Evolutionary conservation across 305 asterid species (phyloP).

Genomic region (Rubia tinctorum): DNA sequence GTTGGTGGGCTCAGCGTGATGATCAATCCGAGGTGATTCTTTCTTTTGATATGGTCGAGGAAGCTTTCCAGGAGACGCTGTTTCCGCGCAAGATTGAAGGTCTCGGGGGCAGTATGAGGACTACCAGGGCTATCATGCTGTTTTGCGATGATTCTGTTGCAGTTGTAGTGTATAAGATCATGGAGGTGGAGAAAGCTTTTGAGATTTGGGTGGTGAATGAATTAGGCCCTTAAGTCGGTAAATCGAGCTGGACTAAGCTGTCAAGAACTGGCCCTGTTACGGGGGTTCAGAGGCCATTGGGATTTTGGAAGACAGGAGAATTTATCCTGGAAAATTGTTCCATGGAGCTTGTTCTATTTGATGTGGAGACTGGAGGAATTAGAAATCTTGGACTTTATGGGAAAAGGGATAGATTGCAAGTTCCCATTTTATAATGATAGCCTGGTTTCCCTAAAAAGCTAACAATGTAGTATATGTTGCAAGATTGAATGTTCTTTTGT

Average conservation of each 20-base stretch:
- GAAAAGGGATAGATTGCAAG: constrained; percentile 47
- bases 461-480: neutral
- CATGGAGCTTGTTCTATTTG: constrained; percentile 39
- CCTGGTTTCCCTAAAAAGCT: constrained; percentile 26
- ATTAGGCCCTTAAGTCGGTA: constrained; percentile 14
- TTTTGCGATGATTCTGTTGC: constrained; percentile 34
- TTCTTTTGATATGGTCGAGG: constrained; percentile 39
- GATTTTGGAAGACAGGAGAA: constrained; percentile 40
- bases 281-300: constrained; percentile 52
- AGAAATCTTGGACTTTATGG: constrained; percentile 44
- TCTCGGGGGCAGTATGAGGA: constrained; percentile 41
- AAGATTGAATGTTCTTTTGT: neutral
- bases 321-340: constrained; percentile 33
- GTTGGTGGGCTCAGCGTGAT: constrained; percentile 63
- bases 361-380: constrained; percentile 14
- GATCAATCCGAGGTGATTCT: constrained; percentile 42
- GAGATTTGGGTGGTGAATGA: constrained; percentile 47
- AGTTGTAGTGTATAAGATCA: constrained; percentile 37
- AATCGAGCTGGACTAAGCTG: constrained; percentile 32
- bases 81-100: constrained; percentile 37
- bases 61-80: constrained; percentile 32
- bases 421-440: constrained; percentile 35
- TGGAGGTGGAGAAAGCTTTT: constrained; percentile 34
- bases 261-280: constrained; percentile 42
- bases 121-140: constrained; percentile 45